These are phyloP conservation scores for Aspergillus pseudoviridinutans DNA, from an alignment of 2,329 filamentous ascomycete genomes.

Conservation along the genomic window DNA sequence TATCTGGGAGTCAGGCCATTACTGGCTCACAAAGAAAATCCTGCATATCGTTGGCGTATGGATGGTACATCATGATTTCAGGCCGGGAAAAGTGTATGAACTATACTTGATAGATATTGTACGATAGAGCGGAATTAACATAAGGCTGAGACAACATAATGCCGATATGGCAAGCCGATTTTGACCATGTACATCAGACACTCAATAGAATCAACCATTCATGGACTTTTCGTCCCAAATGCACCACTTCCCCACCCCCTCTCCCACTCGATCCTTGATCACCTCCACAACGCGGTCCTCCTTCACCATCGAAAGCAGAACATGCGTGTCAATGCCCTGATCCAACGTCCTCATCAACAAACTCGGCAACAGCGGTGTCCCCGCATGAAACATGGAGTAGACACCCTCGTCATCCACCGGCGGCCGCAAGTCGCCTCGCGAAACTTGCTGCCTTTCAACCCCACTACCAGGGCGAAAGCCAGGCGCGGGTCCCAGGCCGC, in stretches of 20 bases:
- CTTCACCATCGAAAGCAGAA: constrained; percentile 31
- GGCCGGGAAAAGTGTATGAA: background rate
- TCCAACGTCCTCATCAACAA: constrained; percentile 35
- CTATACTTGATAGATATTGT: constrained; percentile 6
- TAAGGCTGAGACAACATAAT: background rate
- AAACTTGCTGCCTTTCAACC: no score
- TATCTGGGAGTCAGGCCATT: background rate
- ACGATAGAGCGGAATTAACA: constrained; percentile 3
- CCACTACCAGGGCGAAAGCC: no score
- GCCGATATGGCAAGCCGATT: background rate
- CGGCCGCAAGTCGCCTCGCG: background rate
- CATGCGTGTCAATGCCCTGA: constrained; percentile 38
- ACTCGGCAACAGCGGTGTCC: constrained; percentile 21
- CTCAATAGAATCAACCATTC: background rate
- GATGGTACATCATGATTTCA: background rate
- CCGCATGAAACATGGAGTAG: constrained; percentile 24
- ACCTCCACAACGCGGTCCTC: constrained; percentile 31
- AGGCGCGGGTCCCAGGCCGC: constrained; percentile 20
- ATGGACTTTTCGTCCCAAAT: constrained; percentile 19
- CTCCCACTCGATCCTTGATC: constrained; percentile 37
- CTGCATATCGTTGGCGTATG: constrained; percentile 19
- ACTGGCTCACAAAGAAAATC: constrained; percentile 11
- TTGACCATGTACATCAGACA: background rate
- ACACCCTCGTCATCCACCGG: constrained; percentile 16
- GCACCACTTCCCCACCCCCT: constrained; percentile 35